Evolutionary conservation across 495 filamentous ascomycete species (phyloP).

Genomic region (Tuber melanosporum): DNA sequence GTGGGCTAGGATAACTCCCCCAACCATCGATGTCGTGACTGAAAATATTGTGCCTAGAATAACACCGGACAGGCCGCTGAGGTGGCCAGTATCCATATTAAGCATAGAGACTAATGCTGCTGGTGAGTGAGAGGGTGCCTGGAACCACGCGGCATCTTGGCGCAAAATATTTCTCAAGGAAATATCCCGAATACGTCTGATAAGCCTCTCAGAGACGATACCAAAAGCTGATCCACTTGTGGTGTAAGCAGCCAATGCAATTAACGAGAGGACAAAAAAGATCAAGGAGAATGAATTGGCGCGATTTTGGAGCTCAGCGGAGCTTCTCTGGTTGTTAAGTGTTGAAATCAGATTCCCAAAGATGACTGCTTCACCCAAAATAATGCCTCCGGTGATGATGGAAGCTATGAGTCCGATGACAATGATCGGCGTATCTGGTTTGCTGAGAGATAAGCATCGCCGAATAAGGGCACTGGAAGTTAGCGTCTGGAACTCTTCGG

Average conservation of each 20-base stretch:
- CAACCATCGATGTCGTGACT: constrained; percentile 45
- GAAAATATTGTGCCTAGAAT: constrained; percentile 48
- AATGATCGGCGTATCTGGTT: constrained; percentile 30
- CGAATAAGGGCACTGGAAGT: constrained; percentile 14
- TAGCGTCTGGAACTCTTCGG: neutral
- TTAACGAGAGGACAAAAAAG: constrained; percentile 51
- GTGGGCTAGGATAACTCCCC: constrained; percentile 51
- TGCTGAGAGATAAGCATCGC: constrained; percentile 31
- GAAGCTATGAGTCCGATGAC: constrained; percentile 41
- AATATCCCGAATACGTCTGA: constrained; percentile 46
- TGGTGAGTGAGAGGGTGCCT: constrained; percentile 47
- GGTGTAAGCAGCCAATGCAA: constrained; percentile 48
- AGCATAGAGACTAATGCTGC: constrained; percentile 51
- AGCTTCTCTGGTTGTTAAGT: constrained; percentile 37
- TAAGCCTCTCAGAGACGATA: constrained; percentile 47
- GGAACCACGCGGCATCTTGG: constrained; percentile 51
- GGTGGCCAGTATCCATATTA: constrained; percentile 49
- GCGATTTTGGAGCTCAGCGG: constrained; percentile 32
- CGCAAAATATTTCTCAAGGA: constrained; percentile 48
- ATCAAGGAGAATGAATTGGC: constrained; percentile 50
- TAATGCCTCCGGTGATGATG: constrained; percentile 46
- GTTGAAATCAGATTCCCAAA: constrained; percentile 49
- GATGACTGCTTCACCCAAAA: constrained; percentile 48
- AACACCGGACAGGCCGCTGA: constrained; percentile 46
- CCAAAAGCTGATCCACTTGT: constrained; percentile 49